A percentile compares a stretch with the other conserved stretches of the same genome.
Evolutionary conservation across 2,329 filamentous ascomycete genomes (phyloP).

Genomic region (Apiospora saccharicola): DNA sequence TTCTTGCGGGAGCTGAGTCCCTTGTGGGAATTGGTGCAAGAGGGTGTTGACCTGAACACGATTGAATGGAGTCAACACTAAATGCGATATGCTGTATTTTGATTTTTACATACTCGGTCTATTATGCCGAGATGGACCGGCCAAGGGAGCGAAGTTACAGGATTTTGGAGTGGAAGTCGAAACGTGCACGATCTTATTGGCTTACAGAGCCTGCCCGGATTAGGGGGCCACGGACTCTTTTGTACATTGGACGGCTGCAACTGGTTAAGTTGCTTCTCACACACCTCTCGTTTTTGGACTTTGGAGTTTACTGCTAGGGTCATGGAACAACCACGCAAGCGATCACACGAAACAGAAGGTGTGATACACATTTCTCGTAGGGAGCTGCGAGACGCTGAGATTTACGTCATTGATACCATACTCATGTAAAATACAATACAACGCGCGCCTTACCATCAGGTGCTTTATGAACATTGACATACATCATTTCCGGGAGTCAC

Average conservation of each 20-base stretch:
- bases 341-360: neutral
- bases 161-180: neutral
- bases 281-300: constrained; percentile 11
- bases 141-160: neutral
- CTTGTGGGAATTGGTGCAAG: constrained; percentile 96
- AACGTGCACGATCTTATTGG: neutral
- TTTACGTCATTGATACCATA: constrained; percentile 21
- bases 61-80: constrained; percentile 99
- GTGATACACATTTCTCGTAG: constrained; percentile 6
- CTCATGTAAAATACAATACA: constrained; percentile 14
- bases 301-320: neutral
- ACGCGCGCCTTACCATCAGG: neutral
- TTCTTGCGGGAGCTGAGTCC: constrained; percentile 96
- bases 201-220: neutral
- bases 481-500: neutral
- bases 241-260: constrained; percentile 13
- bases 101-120: neutral
- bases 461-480: neutral
- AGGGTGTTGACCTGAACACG: constrained; percentile 92
- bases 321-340: constrained; percentile 3
- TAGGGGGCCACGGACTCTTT: constrained; percentile 5
- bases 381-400: constrained; percentile 1
- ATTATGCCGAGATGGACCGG: neutral
- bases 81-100: constrained; percentile 34
- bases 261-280: constrained; percentile 1